Evolutionary conservation across 495 filamentous ascomycete species (phyloP).

Genomic region (Pyrenula massariospora): DNA sequence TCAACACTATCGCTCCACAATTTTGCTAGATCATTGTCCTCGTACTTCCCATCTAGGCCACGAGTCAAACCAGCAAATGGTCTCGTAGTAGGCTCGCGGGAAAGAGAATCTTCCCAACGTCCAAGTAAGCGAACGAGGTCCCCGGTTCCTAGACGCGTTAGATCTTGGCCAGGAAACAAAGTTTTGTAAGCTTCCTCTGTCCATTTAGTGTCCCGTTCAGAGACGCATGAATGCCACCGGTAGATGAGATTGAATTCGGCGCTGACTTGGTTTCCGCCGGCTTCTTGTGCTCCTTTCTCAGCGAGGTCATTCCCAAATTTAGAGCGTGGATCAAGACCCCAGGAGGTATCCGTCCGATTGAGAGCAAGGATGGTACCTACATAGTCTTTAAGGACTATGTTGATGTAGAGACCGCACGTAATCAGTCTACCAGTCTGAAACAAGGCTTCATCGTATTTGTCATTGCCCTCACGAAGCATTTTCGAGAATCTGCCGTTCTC

Average conservation of each 20-base stretch:
- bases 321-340: constrained; percentile 65
- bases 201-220: constrained; percentile 63
- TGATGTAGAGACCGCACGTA: constrained; percentile 67
- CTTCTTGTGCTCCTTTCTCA: constrained; percentile 22
- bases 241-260: constrained; percentile 71
- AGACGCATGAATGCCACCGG: constrained; percentile 71
- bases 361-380: constrained; percentile 71
- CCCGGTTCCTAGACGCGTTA: constrained; percentile 30
- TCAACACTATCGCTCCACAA: constrained; percentile 57
- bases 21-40: constrained; percentile 57
- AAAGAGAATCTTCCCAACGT: constrained; percentile 46
- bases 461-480: constrained; percentile 7
- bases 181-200: constrained; percentile 50
- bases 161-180: constrained; percentile 45
- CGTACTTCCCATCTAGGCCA: constrained; percentile 44
- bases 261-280: constrained; percentile 60
- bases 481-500: constrained; percentile 45
- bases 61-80: constrained; percentile 53
- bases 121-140: constrained; percentile 48
- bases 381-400: constrained; percentile 68
- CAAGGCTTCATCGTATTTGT: constrained; percentile 60
- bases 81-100: constrained; percentile 50
- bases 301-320: constrained; percentile 32
- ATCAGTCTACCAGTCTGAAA: constrained; percentile 67
- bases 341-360: constrained; percentile 56